These are phyloP conservation scores for Claviceps citrina DNA, from an alignment of 2,329 filamentous ascomycete genomes.

Conservation along the genomic window DNA sequence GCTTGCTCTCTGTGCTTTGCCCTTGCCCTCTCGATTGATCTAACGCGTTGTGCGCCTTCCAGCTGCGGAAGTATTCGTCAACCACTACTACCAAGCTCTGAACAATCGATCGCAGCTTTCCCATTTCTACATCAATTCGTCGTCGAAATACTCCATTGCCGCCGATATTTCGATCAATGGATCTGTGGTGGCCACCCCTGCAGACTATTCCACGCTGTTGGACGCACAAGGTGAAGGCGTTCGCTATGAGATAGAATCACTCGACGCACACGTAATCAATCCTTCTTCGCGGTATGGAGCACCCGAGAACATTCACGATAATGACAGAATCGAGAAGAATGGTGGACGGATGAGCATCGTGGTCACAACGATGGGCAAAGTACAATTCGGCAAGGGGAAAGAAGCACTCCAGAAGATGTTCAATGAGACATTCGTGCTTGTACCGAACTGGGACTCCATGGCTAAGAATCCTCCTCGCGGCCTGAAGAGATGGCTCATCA, in stretches of 20 bases:
- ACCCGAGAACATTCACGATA: slow-evolving; percentile 27
- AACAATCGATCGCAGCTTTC: slow-evolving; percentile 46
- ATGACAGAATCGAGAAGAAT: slow-evolving; percentile 29
- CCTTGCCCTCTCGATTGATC: not conserved
- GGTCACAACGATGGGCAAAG: slow-evolving; percentile 57
- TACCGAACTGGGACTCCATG: slow-evolving; percentile 54
- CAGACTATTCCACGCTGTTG: slow-evolving; percentile 53
- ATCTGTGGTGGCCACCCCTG: slow-evolving; percentile 43
- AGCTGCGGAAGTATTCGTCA: slow-evolving; percentile 60
- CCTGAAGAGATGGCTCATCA: slow-evolving; percentile 46
- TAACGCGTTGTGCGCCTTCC: not conserved
- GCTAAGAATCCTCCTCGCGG: slow-evolving; percentile 37
- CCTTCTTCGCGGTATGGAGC: slow-evolving; percentile 44
- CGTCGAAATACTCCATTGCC: slow-evolving; percentile 34
- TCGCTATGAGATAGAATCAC: slow-evolving; percentile 57
- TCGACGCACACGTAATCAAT: slow-evolving; percentile 68
- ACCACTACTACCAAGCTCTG: slow-evolving; percentile 61
- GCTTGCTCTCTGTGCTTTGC: not conserved
- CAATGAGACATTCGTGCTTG: slow-evolving; percentile 65
- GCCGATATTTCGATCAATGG: slow-evolving; percentile 73
- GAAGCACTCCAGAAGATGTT: slow-evolving; percentile 54
- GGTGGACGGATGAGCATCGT: slow-evolving; percentile 51
- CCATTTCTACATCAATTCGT: slow-evolving; percentile 54
- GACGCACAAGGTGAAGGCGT: slow-evolving; percentile 42
- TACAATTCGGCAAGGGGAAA: slow-evolving; percentile 50